Base-by-base conservation (phyloP, 177 flowering plant species). In the Vitis hybrid region DNA sequence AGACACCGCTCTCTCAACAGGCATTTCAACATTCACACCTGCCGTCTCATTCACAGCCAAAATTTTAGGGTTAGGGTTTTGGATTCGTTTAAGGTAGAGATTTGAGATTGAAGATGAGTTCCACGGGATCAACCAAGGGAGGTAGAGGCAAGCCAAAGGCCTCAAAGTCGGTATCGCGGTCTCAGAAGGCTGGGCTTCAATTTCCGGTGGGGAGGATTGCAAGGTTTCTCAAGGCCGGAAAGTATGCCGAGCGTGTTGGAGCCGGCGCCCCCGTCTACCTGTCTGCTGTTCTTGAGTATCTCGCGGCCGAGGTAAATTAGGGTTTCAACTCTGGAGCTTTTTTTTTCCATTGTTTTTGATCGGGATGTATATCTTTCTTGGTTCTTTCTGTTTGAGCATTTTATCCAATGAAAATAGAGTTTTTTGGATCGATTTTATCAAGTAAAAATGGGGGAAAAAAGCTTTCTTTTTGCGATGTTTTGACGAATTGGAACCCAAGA, bases 201-300 rank as follows among this genome's bases (percentile, higher is more conserved):
- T 87, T 87, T 16, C 91, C 91, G 1, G 91, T 87, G 3, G 90
- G 90, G 0, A 78, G 90, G 68, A 87, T 87, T 75, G 90, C 90
- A 0, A 69, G 90, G 55, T 87, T 84, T 27, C 81, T 87, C 52
- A 85, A 87, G 70, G 82, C 86, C 11, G 91, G 91, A 11, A 85
- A 82, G 70, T 87, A 87, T 27, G 88, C 90, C 19, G 85, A 85
- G 65, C 88, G 90, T 14, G 88, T 87, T 19, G 88, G 88, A 12
- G 86, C 91, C 15, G 91, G 89, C 2, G 86, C 91, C 24, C 91
- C 91, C 1, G 91, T 87, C 16, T 87, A 87, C 19, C 86, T 87
- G 61, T 79, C 91, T 9, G 88, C 90, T 12, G 88, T 86, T 21
- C 88, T 86, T 13, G 87, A 84, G 64, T 86, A 84, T 52, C 86